Conservation (phyloP, 345 rosid genomes). For the Streptanthus diversifolius region DNA sequence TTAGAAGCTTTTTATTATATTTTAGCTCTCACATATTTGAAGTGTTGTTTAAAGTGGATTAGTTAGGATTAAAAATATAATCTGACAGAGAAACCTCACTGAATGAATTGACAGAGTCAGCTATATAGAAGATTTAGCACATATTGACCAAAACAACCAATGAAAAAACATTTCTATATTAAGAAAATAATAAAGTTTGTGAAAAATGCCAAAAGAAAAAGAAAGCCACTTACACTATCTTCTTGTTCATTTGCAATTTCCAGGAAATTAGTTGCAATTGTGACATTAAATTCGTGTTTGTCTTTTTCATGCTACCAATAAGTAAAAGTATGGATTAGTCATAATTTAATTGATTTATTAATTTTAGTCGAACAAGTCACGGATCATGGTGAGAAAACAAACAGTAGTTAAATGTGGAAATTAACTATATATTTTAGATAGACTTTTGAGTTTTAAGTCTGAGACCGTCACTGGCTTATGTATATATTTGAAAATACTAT, state of each 20-base stretch:
- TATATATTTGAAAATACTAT: no score
- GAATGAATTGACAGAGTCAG: neutral
- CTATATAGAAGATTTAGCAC: neutral
- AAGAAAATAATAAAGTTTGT: neutral
- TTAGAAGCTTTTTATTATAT: no score
- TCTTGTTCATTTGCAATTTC: neutral
- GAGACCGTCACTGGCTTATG: no score
- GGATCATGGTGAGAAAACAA: neutral
- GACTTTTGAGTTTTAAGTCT: no score
- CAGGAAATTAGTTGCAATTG: constrained; percentile 23
- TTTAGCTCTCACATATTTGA: no score
- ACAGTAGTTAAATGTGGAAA: neutral
- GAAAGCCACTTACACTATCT: constrained; percentile 5
- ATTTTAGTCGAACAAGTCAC: constrained; percentile 14
- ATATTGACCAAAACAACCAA: constrained; percentile 25
- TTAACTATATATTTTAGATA: neutral
- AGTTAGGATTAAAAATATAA: neutral
- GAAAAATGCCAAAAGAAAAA: neutral
- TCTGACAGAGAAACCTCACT: neutral
- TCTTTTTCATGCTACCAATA: neutral
- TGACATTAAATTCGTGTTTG: neutral
- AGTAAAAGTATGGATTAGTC: neutral
- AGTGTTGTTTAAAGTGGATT: neutral
- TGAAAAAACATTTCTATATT: neutral
- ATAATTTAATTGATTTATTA: neutral